Conservation (phyloP, 345 rosid genomes). For the Dipteronia dyeriana region DNA sequence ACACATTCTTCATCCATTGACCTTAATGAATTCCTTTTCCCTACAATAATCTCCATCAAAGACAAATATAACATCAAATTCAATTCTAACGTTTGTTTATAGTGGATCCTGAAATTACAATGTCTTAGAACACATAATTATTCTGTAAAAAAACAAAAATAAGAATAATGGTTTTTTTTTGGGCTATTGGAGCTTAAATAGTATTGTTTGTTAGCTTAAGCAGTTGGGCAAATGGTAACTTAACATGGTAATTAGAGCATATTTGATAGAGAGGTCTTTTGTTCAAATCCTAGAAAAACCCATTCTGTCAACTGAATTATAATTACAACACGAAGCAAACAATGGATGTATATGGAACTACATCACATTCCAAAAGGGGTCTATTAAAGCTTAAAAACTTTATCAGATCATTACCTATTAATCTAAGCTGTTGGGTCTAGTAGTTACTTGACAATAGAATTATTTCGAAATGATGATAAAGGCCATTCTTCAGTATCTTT, state of each 20-base stretch:
- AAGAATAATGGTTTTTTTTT: not conserved
- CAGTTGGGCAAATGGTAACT: too few species aligned
- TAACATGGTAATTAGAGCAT: not conserved
- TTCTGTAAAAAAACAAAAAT: not conserved
- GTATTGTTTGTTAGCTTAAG: not conserved
- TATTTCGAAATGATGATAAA: not conserved
- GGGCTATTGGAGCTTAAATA: not conserved
- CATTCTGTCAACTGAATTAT: too few species aligned
- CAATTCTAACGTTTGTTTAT: not conserved
- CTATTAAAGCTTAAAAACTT: not conserved
- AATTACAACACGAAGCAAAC: too few species aligned
- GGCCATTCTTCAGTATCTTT: not conserved
- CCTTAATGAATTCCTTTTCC: not conserved
- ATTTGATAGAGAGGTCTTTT: not conserved
- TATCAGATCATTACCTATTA: not conserved
- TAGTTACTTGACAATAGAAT: not conserved
- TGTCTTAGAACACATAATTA: not conserved
- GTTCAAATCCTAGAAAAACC: not conserved
- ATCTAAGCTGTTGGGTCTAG: not conserved
- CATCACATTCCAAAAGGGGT: not conserved
- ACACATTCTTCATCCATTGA: not conserved
- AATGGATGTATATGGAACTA: not conserved
- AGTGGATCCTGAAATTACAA: not conserved
- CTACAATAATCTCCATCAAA: not conserved
- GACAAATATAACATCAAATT: not conserved